Percentiles rank a stretch among this genome's conserved stretches.
These are phyloP conservation scores for Kalanchoe fedtschenkoi DNA, from an alignment of 164 flowering plant genomes.

Conservation along the genomic window DNA sequence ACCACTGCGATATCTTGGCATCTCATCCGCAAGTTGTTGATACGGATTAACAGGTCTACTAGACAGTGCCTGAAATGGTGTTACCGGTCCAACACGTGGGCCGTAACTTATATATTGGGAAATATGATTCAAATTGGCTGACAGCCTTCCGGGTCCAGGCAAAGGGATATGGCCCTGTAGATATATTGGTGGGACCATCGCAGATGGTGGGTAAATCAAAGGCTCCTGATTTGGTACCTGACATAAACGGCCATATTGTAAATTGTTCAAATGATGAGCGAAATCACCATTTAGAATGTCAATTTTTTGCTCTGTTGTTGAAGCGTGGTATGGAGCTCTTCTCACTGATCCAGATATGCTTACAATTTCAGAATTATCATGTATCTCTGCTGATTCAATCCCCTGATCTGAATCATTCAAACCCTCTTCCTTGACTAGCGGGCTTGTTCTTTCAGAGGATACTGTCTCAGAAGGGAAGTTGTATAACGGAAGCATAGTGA, in stretches of 20 bases:
- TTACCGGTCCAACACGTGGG: conserved; percentile 56
- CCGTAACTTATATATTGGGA: conserved; percentile 57
- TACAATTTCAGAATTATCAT: conserved; percentile 35
- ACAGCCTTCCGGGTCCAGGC: conserved; percentile 92
- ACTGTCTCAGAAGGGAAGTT: conserved; percentile 29
- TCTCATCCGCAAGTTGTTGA: conserved; percentile 62
- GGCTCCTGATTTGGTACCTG: conserved; percentile 44
- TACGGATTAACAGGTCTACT: conserved; percentile 49
- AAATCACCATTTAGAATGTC: conserved; percentile 91
- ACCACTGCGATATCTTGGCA: conserved; percentile 88
- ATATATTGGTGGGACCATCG: conserved; percentile 63
- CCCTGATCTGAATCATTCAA: conserved; percentile 40
- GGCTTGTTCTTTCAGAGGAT: conserved; percentile 36
- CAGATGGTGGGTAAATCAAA: conserved; percentile 57
- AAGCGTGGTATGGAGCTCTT: conserved; percentile 27
- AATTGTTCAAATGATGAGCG: conserved; percentile 72
- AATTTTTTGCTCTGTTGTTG: conserved; percentile 34
- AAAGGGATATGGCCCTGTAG: conserved; percentile 74
- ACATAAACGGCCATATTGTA: conserved; percentile 78
- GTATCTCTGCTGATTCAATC: conserved; percentile 32
- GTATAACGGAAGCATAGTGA: conserved; percentile 67
- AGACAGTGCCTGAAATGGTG: conserved; percentile 61
- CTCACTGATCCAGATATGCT: conserved; percentile 19
- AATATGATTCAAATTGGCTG: conserved; percentile 38
- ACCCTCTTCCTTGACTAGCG: conserved; percentile 40